Evolutionary conservation across 257 asterid genomes (phyloP), one percentile per base, ranked within the genome.

Genomic region (Solanum commersonii): DNA sequence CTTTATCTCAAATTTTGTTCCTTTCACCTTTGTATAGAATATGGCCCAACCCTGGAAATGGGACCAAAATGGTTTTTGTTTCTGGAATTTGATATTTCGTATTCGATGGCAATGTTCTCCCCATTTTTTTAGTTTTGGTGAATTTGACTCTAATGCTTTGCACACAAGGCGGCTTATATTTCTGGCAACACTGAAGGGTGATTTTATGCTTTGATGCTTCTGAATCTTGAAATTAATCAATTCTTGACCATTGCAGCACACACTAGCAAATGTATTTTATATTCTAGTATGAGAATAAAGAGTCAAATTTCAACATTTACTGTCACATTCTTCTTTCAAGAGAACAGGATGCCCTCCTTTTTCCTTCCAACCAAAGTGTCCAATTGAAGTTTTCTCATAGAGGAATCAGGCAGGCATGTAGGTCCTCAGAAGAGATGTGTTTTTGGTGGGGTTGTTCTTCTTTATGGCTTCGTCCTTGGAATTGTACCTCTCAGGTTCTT

Each of bases 401-500:
- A 79, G 65, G 65, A 16, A 9, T 79, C 93, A 93, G 5, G n/a
- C 25, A n/a, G 52, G 35, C 4, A 4, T 44, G 84, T 79, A 42
- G 84, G 84, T 20, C 65, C 84, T 79, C 37, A 84, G 83, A 92
- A 31, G 91, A 37, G 29, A 91, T 88, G 27, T 85, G 90, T 84
- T 85, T 90, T 83, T 87, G 44, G 92, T 90, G 0, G 94, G 94
- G 59, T 92, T 89, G 33, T 92, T 92, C 91, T 89, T 91, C 94
- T 90, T 92, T 38, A 84, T 88, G 33, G 74, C 87, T 86, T 93
- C 92, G 13, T 92, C 96, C 84, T 92, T 93, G 4, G 92, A 91
- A 85, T 89, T 92, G 59, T 90, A 91, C 87, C 20, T 89, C 87
- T 92, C 93, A 4, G 95, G 93, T 49, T 92, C 92, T 63, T 88